A percentile compares a stretch with the other conserved stretches of the same genome.
Evolutionary conservation across 2,329 filamentous ascomycete species (phyloP).

Genomic region (Davidsoniella neocaledoniae): DNA sequence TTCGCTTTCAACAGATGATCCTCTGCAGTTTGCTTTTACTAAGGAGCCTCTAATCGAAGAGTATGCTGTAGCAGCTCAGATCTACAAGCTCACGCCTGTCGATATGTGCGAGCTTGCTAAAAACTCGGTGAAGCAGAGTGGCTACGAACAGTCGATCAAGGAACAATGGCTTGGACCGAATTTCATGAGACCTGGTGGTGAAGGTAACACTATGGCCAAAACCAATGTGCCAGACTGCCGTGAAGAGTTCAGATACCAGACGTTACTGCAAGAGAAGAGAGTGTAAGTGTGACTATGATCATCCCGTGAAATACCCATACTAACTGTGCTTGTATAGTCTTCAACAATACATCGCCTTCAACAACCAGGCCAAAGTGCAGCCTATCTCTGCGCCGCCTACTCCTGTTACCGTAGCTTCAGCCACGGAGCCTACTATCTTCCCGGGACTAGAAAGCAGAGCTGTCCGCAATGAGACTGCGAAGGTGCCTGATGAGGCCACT

Average conservation of each 20-base stretch:
- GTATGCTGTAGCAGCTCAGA: conserved; percentile 93
- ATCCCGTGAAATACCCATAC: not conserved
- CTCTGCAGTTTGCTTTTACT: conserved; percentile 93
- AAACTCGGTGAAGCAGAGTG: conserved; percentile 87
- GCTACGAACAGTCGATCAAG: conserved; percentile 80
- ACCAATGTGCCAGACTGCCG: conserved; percentile 91
- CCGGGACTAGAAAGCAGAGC: conserved; percentile 48
- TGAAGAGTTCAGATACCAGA: conserved; percentile 78
- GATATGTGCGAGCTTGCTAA: conserved; percentile 98
- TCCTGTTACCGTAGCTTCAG: not conserved
- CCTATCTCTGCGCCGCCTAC: not conserved
- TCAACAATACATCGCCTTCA: conserved; percentile 12
- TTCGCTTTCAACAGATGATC: conserved; percentile 90
- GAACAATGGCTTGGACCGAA: conserved; percentile 75
- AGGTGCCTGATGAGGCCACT: not conserved
- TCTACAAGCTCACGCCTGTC: conserved; percentile 90
- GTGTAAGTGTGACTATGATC: conserved; percentile 42
- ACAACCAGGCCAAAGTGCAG: conserved; percentile 1
- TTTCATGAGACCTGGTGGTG: conserved; percentile 60
- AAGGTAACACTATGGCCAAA: conserved; percentile 84
- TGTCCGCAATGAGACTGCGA: conserved; percentile 25
- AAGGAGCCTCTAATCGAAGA: conserved; percentile 97
- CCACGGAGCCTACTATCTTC: conserved; percentile 49
- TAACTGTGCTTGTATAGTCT: conserved; percentile 5
- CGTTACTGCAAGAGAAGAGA: conserved; percentile 62